Evolutionary conservation across 345 rosid genomes (phyloP), one percentile per base, ranked within the genome.

Genomic region (Syzygium aqueum): DNA sequence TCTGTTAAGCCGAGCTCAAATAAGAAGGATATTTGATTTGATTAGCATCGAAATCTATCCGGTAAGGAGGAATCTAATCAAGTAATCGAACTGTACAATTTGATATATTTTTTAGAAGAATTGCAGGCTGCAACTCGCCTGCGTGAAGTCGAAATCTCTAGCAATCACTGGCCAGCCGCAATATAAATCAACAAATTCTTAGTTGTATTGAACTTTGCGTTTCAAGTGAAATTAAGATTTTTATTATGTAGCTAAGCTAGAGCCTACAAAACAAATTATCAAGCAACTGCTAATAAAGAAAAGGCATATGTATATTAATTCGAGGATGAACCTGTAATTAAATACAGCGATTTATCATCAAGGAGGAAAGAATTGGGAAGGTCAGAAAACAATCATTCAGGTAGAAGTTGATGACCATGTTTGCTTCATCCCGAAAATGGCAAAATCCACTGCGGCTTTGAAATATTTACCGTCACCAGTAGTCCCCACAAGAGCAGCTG

Each of bases 401-500:
- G 49, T 19, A 27, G 46, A n/a, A 84, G 59, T 52, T 84, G 57
- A 49, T 78, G 54, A 84, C 84, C 83, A 14, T 46, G 59, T 78
- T 4, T 84, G n/a, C n/a, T 17, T 22, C 61, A 83, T n/a, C 53
- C 54, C 23, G 40, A 85, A 80, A 56, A 30, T 50, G 11, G n/a
- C 25, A n/a, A 46, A 85, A 46, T 3, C 53, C 9, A 43, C 82
- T 0, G 27, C 82, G 27, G 49, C 82, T 19, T 73, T 10, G 14
- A 73, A 73, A 19, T 73, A 14, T 73, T 73, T 73, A 73, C 82
- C 82, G 5, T 96, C 93, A 96, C 99, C 99, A 97, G 86, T 97
- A 97, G 88, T 93, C 98, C 87, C 97, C 96, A 87, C 98, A 97
- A 87, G 98, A 96, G 91, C 98, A 97, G 51, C 86, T 87, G 23